Conservation (phyloP, 768 basidiomycete genomes). For the Dioszegia hungarica region DNA sequence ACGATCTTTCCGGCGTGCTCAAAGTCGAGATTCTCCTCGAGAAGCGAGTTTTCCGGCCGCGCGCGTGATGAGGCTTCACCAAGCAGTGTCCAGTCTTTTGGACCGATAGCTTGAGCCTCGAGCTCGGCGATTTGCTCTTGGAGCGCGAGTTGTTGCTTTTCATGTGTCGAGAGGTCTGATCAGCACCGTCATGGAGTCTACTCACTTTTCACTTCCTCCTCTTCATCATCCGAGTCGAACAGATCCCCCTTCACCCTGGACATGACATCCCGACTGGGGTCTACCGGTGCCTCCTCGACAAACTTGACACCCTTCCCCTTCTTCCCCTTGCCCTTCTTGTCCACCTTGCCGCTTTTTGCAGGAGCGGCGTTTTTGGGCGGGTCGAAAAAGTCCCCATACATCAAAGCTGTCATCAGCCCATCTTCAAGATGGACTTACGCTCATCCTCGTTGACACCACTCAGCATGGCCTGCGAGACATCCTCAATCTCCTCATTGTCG, state of each 20-base stretch:
- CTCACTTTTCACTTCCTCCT: slow-evolving; percentile 46
- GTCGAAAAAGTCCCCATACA: slow-evolving; percentile 50
- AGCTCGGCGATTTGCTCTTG: slow-evolving; percentile 72
- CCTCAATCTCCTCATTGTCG: slow-evolving; percentile 45
- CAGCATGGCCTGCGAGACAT: slow-evolving; percentile 37
- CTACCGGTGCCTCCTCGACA: slow-evolving; percentile 20
- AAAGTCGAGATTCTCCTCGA: slow-evolving; percentile 92
- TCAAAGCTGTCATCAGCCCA: slow-evolving; percentile 34
- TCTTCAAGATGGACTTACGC: slow-evolving; percentile 23
- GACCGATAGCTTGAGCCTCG: slow-evolving; percentile 78
- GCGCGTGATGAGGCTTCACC: slow-evolving; percentile 79
- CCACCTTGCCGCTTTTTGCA: slow-evolving; percentile 22
- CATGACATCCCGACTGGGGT: slow-evolving; percentile 50
- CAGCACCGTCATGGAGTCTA: background rate
- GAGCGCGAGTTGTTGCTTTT: slow-evolving; percentile 69
- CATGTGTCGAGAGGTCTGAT: slow-evolving; percentile 63
- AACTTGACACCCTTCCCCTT: slow-evolving; percentile 28
- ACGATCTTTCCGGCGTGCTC: slow-evolving; percentile 81
- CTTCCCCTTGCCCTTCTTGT: slow-evolving; percentile 11
- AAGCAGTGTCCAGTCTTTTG: slow-evolving; percentile 87
- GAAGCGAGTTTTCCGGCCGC: slow-evolving; percentile 82
- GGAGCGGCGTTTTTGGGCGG: slow-evolving; percentile 26
- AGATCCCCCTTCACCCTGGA: slow-evolving; percentile 70
- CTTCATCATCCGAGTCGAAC: slow-evolving; percentile 55
- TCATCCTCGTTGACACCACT: slow-evolving; percentile 32